A percentile compares a stretch with the other conserved stretches of the same genome.
These are phyloP conservation scores for Myxozyma neglecta DNA, from an alignment of 805 yeast species.

Conservation along the genomic window DNA sequence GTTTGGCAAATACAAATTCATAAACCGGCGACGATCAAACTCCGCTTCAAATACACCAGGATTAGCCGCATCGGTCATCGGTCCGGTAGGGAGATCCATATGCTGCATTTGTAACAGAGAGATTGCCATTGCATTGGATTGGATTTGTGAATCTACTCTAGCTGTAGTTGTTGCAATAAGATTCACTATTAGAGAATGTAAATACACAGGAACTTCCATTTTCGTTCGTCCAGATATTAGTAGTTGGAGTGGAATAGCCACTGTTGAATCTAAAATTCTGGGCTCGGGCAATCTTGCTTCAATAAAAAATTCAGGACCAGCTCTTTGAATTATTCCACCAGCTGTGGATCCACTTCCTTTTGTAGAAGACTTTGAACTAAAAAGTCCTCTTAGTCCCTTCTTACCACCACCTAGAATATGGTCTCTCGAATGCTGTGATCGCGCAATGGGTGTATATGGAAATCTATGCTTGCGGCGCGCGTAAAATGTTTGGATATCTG, in stretches of 20 bases:
- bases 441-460: slow-evolving; percentile 7
- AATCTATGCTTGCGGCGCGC: slow-evolving; percentile 41
- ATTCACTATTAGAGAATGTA: slow-evolving; percentile 45
- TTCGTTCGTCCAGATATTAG: slow-evolving; percentile 6
- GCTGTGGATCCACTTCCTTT: neutral
- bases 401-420: neutral
- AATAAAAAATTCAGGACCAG: slow-evolving; percentile 39
- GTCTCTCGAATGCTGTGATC: neutral
- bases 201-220: slow-evolving; percentile 39
- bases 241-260: slow-evolving; percentile 36
- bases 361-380: neutral
- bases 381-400: slow-evolving; percentile 13
- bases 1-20: slow-evolving; percentile 41
- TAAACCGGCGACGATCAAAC: slow-evolving; percentile 6
- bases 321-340: slow-evolving; percentile 18
- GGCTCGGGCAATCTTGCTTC: slow-evolving; percentile 54
- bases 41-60: slow-evolving; percentile 18
- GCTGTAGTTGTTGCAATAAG: slow-evolving; percentile 38
- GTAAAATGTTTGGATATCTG: slow-evolving; percentile 42
- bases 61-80: neutral
- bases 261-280: slow-evolving; percentile 49
- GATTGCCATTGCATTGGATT: slow-evolving; percentile 26
- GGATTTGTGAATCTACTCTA: slow-evolving; percentile 36
- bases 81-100: slow-evolving; percentile 14
- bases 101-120: slow-evolving; percentile 34